Evolutionary conservation across 257 asterid species (phyloP).

Genomic region (Fraxinus pennsylvanica): DNA sequence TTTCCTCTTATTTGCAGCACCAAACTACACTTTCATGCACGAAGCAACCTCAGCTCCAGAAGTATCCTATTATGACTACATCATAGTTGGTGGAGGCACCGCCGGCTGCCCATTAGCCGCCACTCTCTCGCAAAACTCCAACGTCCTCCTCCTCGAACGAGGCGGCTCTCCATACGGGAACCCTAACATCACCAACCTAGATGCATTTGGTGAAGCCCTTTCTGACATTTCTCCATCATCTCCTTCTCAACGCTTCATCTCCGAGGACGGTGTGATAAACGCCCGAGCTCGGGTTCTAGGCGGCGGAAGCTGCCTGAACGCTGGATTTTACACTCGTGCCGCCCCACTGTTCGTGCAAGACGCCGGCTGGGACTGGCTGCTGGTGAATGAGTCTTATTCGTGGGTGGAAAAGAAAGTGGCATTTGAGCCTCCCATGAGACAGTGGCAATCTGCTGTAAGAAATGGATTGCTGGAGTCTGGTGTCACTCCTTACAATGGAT

Average conservation of each 20-base stretch:
- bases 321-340: constrained; percentile 79
- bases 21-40: constrained; percentile 55
- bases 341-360: constrained; percentile 31
- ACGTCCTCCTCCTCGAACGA: constrained; percentile 73
- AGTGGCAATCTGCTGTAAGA: constrained; percentile 81
- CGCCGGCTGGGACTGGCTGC: constrained; percentile 55
- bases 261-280: constrained; percentile 74
- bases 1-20: constrained; percentile 30
- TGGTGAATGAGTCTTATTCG: constrained; percentile 57
- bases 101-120: constrained; percentile 85
- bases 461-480: constrained; percentile 63
- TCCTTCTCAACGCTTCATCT: constrained; percentile 77
- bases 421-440: constrained; percentile 53
- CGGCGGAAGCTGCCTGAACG: constrained; percentile 71
- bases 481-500: constrained; percentile 61
- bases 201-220: constrained; percentile 60
- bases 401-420: constrained; percentile 83
- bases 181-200: constrained; percentile 58
- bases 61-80: constrained; percentile 64
- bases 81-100: constrained; percentile 79
- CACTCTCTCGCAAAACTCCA: constrained; percentile 62
- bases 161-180: constrained; percentile 77
- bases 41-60: constrained; percentile 64
- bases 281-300: constrained; percentile 73
- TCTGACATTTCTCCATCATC: constrained; percentile 58